Conservation (phyloP, 148 eudicot genomes). For the Vaccinium darrowii region DNA sequence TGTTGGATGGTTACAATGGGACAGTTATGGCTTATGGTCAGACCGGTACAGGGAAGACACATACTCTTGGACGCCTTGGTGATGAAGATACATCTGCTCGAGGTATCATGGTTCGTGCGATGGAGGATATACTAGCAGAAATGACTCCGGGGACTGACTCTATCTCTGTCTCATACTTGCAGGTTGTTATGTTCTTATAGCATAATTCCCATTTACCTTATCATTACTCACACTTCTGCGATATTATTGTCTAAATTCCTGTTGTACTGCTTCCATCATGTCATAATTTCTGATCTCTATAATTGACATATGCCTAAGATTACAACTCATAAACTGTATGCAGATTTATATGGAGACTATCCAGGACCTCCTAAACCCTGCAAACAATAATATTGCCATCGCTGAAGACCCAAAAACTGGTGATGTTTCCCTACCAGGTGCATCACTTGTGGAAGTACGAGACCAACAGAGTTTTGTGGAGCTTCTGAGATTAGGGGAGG, state of each 20-base stretch:
- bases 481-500: constrained; percentile 77
- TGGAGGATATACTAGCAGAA: constrained; percentile 92
- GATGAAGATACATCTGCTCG: constrained; percentile 89
- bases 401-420: constrained; percentile 88
- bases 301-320: neutral
- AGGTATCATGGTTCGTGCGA: constrained; percentile 98
- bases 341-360: constrained; percentile 97
- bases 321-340: constrained; percentile 12
- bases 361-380: constrained; percentile 87
- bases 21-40: constrained; percentile 99
- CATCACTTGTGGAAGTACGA: constrained; percentile 70
- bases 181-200: constrained; percentile 46
- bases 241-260: neutral
- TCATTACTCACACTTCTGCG: neutral
- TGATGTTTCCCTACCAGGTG: constrained; percentile 90
- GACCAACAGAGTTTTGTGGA: constrained; percentile 71
- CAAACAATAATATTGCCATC: constrained; percentile 88
- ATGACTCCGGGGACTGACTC: constrained; percentile 71
- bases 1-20: constrained; percentile 96
- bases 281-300: neutral
- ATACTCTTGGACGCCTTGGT: constrained; percentile 92
- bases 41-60: constrained; percentile 98
- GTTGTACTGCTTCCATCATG: neutral
- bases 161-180: constrained; percentile 80
- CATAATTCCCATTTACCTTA: neutral